Evolutionary conservation across 768 basidiomycete species (phyloP).

Genomic region (Mycena maculata): DNA sequence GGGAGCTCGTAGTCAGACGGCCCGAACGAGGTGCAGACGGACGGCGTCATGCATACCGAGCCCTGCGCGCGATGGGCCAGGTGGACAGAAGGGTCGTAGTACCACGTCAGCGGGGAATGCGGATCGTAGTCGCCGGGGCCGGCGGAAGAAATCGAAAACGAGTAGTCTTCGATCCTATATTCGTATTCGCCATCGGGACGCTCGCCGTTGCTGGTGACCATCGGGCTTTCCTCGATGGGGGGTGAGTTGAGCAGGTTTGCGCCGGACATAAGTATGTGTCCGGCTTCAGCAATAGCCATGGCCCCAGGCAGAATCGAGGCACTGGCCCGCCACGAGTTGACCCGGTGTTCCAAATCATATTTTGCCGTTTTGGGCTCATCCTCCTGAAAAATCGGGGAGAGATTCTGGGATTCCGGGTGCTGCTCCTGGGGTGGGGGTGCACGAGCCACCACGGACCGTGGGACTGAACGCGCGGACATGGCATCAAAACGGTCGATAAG

Average conservation of each 20-base stretch:
- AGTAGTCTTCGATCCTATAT: constrained; percentile 72
- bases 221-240: constrained; percentile 45
- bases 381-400: constrained; percentile 74
- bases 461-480: constrained; percentile 51
- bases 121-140: constrained; percentile 67
- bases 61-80: constrained; percentile 63
- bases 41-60: constrained; percentile 67
- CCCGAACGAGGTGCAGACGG: constrained; percentile 67
- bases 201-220: constrained; percentile 36
- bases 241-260: constrained; percentile 61
- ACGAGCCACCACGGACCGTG: constrained; percentile 38
- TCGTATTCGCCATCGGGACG: constrained; percentile 52
- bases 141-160: constrained; percentile 75
- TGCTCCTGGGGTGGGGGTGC: constrained; percentile 45
- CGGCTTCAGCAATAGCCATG: constrained; percentile 39
- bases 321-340: constrained; percentile 75
- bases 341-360: constrained; percentile 63
- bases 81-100: constrained; percentile 64
- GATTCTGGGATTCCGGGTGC: constrained; percentile 44
- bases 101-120: constrained; percentile 52
- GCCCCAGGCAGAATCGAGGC: constrained; percentile 63
- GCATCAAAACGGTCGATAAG: constrained; percentile 73
- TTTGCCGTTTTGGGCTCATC: constrained; percentile 67
- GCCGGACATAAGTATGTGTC: constrained; percentile 63
- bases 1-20: constrained; percentile 61